Evolutionary conservation across 345 rosid species (phyloP), one percentile per base, ranked within the genome.

Genomic region (Aquilaria malaccensis): DNA sequence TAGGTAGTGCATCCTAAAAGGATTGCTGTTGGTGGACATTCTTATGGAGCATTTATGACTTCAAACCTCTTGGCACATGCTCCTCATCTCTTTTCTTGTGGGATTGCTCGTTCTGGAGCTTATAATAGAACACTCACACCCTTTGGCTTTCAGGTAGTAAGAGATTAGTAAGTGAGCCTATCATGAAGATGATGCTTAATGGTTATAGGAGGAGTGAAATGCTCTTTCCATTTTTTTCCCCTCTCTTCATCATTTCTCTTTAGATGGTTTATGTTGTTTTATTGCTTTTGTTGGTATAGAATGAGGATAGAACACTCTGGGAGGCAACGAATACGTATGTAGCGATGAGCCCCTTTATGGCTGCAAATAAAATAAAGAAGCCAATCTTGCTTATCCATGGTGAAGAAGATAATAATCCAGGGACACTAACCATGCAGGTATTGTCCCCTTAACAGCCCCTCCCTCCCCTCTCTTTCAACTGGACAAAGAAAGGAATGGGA

Each of bases 401-500:
- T 66, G 97, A 94, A 82, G 96, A 94, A 82, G 99, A 94, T 68
- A 86, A 88, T 60, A 94, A 94, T 78, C 64, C 99, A 13, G 99
- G 99, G 72, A 94, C 97, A 30, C 75, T 94, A 67, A 94, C 96
- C 75, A 88, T 94, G 97, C 97, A 94, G 97, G 99, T 90, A 62
- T 50, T 30, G 11, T 53, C 9, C 11, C 45, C 32, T 54, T 30
- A 4, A 29, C 11, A 14, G 0, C 33, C 47, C 45, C 49, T 11
- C 50, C 51, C 50, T 57, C 11, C 11, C 30, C 58, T 31, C 22
- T 60, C 13, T 45, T 49, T 37, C 43, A 37, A 9, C 43, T 37
- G 43, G 43, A 4, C 43, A 9, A 37, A 37, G 7, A 37, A 2
- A 37, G 43, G 43, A 22, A 22, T 22, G 22, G 22, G 22, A 22